Evolutionary conservation across 768 basidiomycete species (phyloP), one percentile per base, ranked within the genome.

Genomic region (Albatrellus ellisii): DNA sequence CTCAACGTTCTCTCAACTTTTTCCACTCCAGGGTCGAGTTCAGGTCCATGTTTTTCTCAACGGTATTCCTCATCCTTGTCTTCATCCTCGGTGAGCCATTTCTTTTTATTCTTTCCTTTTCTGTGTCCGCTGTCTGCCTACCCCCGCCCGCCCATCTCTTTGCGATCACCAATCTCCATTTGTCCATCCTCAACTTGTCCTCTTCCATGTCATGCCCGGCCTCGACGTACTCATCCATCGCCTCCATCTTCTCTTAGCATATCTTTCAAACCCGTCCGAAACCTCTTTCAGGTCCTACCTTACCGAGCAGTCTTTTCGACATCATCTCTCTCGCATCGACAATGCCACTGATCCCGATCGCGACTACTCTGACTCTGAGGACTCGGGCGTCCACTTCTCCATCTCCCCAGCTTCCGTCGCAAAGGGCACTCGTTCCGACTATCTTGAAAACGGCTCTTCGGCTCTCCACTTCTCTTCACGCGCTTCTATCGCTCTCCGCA

Each of bases 281-380:
- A 79, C 79, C 36, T 90, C 90, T 6, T 97, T 99, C 62, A 79
- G 92, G 40, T 70, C 89, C 15, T 92, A 88, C 64, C 79, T 98
- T 51, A 98, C 92, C n/a, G 91, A 95, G 56, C 86, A 87, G 56
- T 92, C 90, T 20, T 97, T 99, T 60, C 86, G 92, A 40, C 85
- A 87, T 42, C 91, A 97, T 59, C 73, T 97, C 46, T 86, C 77
- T 46, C 80, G 79, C 42, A 74, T 95, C 20, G 20, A 36, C 53
- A 81, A 91, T 52, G 79, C 80, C 53, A 65, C 63, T 36, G 56
- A 63, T 44, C 72, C 77, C 41, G 78, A 80, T 43, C 62, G 70
- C 43, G 66, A 73, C 44, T 56, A 56, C 41, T 52, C 60, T 4
- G 54, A 55, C 27, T 48, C 54, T 18, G 56, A 59, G 15, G 51